Evolutionary conservation across 2,329 filamentous ascomycete genomes (phyloP).

Genomic region (Xylaria sp.): DNA sequence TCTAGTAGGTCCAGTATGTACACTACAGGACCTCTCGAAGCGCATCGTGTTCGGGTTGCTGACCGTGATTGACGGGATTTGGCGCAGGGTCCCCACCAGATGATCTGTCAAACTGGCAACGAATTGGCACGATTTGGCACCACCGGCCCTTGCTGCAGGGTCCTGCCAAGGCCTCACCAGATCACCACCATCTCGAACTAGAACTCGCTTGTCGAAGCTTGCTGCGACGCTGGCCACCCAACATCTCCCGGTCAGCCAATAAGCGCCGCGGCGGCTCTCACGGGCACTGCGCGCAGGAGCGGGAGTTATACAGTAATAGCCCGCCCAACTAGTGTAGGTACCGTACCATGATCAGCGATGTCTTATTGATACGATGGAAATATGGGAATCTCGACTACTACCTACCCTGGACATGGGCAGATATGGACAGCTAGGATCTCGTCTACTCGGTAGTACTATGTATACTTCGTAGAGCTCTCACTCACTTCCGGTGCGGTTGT

Average conservation of each 20-base stretch:
- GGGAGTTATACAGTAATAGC: constrained; percentile 5
- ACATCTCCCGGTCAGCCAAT: constrained; percentile 27
- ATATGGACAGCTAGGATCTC: background rate
- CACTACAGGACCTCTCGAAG: constrained; percentile 1
- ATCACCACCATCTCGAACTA: constrained; percentile 8
- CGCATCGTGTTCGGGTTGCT: constrained; percentile 35
- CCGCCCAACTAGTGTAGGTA: constrained; percentile 5
- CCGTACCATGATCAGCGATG: constrained; percentile 2
- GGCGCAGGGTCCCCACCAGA: constrained; percentile 16
- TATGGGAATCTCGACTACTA: background rate
- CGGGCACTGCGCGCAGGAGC: constrained; percentile 17
- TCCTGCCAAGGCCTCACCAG: constrained; percentile 21
- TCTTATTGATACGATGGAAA: constrained; percentile 3
- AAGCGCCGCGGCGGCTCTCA: constrained; percentile 26
- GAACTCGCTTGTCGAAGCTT: background rate
- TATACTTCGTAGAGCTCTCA: background rate
- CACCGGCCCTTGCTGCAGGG: constrained; percentile 20
- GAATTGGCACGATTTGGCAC: background rate
- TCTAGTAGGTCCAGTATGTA: too few species aligned
- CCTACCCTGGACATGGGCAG: background rate
- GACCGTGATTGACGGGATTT: constrained; percentile 34
- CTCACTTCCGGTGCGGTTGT: background rate
- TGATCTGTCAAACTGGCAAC: constrained; percentile 28
- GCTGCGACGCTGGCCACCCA: constrained; percentile 8
- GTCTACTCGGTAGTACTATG: too few species aligned